Evolutionary conservation across 169 alveolate genomes (phyloP).

Genomic region (Plasmodium vivax): DNA sequence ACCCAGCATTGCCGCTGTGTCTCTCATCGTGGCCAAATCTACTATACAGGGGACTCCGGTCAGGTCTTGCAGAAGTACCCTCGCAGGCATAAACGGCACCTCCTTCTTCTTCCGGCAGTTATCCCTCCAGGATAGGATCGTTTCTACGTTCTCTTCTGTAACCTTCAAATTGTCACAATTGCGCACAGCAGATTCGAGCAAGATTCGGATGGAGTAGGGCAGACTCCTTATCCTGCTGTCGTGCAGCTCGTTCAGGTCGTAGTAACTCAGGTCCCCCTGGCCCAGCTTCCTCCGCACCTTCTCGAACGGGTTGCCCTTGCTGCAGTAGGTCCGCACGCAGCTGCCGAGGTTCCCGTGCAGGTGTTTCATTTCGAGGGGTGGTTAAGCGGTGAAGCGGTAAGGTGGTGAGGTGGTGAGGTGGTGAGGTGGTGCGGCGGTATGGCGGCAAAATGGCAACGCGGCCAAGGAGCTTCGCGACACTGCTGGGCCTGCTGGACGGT

Average conservation of each 20-base stretch:
- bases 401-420: not conserved
- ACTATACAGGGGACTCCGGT: constrained; percentile 98
- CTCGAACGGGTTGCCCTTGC: constrained; percentile 49
- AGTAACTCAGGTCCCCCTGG: constrained; percentile 5
- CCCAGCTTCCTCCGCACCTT: not conserved
- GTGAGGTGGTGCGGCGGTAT: not conserved
- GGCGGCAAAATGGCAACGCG: not conserved
- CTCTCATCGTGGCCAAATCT: constrained; percentile 98
- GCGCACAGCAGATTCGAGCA: constrained; percentile 95
- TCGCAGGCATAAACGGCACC: constrained; percentile 96
- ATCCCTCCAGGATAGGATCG: constrained; percentile 93
- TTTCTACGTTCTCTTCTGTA: constrained; percentile 92
- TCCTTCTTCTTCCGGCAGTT: constrained; percentile 86
- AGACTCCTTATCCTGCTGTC: constrained; percentile 83
- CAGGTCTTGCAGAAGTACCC: constrained; percentile 96
- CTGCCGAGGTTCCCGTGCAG: not conserved
- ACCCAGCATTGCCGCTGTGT: constrained; percentile 92
- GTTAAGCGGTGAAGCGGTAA: not conserved
- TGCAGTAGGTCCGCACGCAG: constrained; percentile 13
- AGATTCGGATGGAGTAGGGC: constrained; percentile 93
- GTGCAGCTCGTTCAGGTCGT: constrained; percentile 75
- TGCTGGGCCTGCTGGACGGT: not conserved
- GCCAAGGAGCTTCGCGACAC: not conserved
- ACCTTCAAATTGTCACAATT: constrained; percentile 95
- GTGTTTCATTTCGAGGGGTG: not conserved